Evolutionary conservation across 1,284 basidiomycete species (phyloP).

Genomic region (Crucibulum cyathiforme): DNA sequence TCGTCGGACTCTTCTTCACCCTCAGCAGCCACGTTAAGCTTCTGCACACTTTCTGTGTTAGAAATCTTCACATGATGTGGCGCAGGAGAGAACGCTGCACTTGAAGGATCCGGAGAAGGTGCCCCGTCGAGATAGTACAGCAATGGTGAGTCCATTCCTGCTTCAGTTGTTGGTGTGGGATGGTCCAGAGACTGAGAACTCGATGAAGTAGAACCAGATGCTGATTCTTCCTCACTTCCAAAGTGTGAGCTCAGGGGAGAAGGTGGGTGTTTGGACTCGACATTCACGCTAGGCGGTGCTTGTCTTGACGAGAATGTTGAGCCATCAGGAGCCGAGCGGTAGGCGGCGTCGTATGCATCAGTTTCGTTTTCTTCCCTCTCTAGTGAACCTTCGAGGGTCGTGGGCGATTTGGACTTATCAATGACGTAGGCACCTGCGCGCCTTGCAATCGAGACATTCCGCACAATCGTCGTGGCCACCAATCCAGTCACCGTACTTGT

Average conservation of each 20-base stretch:
- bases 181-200: conserved; percentile 43
- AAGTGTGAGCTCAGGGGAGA: conserved; percentile 51
- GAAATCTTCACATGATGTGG: conserved; percentile 37
- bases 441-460: conserved; percentile 53
- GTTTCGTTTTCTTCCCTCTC: not conserved
- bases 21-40: conserved; percentile 16
- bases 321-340: not conserved
- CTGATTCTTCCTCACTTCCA: conserved; percentile 45
- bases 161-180: conserved; percentile 44
- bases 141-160: conserved; percentile 33
- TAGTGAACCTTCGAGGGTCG: not conserved
- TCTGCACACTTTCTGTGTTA: conserved; percentile 33
- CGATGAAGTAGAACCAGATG: conserved; percentile 41
- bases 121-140: conserved; percentile 38
- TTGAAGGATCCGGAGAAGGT: conserved; percentile 26
- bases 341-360: not conserved
- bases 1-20: conserved; percentile 24
- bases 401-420: conserved; percentile 14
- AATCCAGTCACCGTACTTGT: conserved; percentile 36
- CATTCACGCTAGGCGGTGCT: conserved; percentile 1
- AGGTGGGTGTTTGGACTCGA: conserved; percentile 32
- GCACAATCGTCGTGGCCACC: conserved; percentile 50
- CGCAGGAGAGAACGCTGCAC: conserved; percentile 18
- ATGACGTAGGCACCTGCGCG: conserved; percentile 55
- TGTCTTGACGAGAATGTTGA: conserved; percentile 1